phyloP scores from a whole-genome alignment of 148 eudicot genomes.

The Pouteria glomerata region DNA sequence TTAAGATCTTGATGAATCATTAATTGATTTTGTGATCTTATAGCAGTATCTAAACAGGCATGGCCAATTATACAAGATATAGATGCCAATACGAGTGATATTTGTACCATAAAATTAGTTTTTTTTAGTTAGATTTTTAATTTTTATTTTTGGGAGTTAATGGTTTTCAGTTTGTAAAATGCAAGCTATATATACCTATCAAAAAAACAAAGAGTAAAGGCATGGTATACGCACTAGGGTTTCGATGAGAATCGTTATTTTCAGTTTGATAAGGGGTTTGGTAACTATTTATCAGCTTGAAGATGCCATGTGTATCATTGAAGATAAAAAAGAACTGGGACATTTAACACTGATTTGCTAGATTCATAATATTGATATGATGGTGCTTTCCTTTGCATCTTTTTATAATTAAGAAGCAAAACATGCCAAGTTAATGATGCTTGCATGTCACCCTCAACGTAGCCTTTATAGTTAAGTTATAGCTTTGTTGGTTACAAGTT shows the following conservation, averaged over 20 bases:
- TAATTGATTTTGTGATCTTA: not conserved
- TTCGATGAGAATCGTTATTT: not conserved
- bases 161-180: not conserved
- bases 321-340: not conserved
- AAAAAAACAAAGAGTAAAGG: no score
- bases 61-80: not conserved
- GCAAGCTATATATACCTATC: no score
- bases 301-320: not conserved
- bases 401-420: not conserved
- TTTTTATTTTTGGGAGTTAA: not conserved
- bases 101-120: not conserved
- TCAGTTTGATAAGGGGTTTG: not conserved
- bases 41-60: not conserved
- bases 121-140: not conserved
- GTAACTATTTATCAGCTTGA: not conserved
- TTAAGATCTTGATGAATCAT: no score
- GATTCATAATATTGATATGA: not conserved
- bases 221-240: not conserved
- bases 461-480: not conserved
- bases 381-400: not conserved
- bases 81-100: not conserved
- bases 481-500: slow-evolving; percentile 3
- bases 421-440: not conserved
- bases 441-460: not conserved
- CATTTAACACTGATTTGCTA: not conserved